Conservation (phyloP, 148 eudicot species). For the Nepenthes gracilis region DNA sequence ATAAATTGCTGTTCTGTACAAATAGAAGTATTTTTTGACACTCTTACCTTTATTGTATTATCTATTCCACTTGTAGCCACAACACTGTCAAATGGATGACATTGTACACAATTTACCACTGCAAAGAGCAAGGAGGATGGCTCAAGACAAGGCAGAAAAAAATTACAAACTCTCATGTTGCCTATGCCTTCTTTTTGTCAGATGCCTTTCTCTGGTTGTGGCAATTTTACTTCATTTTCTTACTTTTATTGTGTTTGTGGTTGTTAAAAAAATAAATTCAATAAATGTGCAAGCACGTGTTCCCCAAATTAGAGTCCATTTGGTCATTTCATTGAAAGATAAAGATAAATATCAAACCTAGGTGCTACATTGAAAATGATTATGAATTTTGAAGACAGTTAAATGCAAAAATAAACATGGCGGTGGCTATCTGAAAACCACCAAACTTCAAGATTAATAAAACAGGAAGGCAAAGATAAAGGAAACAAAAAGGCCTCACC, state of each 20-base stretch:
- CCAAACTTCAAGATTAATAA: neutral
- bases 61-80: slow-evolving; percentile 97
- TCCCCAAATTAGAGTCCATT: too few relatives aligned
- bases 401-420: too few relatives aligned
- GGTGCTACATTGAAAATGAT: too few relatives aligned
- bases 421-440: too few relatives aligned
- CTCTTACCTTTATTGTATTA: slow-evolving; percentile 73
- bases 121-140: slow-evolving; percentile 12
- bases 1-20: neutral
- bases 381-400: too few relatives aligned
- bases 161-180: neutral
- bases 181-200: neutral
- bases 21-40: neutral
- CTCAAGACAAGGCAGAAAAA: neutral
- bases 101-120: slow-evolving; percentile 97
- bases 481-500: slow-evolving; percentile 31
- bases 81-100: slow-evolving; percentile 84
- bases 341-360: too few relatives aligned
- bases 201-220: neutral
- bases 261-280: too few relatives aligned
- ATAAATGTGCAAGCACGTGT: neutral
- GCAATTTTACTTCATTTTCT: too few relatives aligned
- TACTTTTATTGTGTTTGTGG: too few relatives aligned
- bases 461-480: neutral
- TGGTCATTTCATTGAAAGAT: too few relatives aligned